A percentile compares a stretch with the other conserved stretches of the same genome.
Conservation (phyloP, 345 rosid genomes). For the Hibiscus mutabilis region DNA sequence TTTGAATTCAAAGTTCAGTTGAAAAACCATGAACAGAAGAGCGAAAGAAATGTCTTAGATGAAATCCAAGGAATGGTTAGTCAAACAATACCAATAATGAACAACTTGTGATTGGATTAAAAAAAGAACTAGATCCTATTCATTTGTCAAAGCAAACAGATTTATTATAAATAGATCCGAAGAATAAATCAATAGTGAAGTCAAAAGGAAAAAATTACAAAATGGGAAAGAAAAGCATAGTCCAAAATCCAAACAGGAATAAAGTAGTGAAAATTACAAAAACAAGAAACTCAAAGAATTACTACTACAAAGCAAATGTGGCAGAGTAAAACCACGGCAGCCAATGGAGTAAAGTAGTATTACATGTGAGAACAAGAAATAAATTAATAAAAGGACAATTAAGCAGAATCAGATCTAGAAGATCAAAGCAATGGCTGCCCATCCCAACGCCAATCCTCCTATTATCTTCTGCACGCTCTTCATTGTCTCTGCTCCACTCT, state of each 20-base stretch:
- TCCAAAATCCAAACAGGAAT: no score
- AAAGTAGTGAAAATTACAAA: neutral
- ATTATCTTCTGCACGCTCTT: conserved; percentile 8
- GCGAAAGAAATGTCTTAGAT: no score
- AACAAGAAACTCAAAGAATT: neutral
- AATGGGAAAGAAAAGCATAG: no score
- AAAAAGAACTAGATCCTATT: no score
- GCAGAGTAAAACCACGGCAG: no score
- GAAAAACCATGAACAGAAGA: no score
- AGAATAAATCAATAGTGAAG: neutral
- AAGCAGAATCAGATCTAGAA: neutral
- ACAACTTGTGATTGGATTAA: no score
- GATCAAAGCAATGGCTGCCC: conserved; percentile 17
- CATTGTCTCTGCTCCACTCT: conserved; percentile 29
- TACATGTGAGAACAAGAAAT: neutral
- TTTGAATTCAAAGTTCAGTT: no score
- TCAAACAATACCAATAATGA: no score
- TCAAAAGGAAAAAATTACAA: neutral
- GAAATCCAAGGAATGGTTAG: no score
- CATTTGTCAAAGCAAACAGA: neutral
- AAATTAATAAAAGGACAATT: neutral
- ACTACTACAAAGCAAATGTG: no score
- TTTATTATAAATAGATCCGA: neutral
- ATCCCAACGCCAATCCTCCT: conserved; percentile 25
- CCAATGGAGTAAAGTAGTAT: no score